These are phyloP conservation scores for Breviolum minutum DNA, from an alignment of 73 alveolate genomes.

Conservation along the genomic window DNA sequence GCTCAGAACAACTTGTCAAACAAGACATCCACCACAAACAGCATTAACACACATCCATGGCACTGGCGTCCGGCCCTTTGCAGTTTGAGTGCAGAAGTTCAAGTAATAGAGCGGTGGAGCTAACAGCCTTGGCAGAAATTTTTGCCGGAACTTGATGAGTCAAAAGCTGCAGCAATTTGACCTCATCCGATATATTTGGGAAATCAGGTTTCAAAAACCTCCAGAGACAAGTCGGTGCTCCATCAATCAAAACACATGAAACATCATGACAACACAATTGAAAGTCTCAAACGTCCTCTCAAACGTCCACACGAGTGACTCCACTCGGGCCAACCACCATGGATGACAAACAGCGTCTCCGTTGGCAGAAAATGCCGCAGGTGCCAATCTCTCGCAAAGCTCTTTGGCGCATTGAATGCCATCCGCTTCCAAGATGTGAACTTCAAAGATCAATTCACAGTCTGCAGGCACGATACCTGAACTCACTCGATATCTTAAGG, in stretches of 20 bases:
- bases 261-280: not conserved
- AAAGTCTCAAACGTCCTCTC: not conserved
- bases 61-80: constrained; percentile 23
- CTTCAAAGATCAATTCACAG: constrained; percentile 56
- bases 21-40: too few relatives aligned
- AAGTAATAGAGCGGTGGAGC: constrained; percentile 52
- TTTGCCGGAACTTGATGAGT: too few relatives aligned
- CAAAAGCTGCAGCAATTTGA: too few relatives aligned
- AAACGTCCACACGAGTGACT: not conserved
- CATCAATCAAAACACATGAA: too few relatives aligned
- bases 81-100: constrained; percentile 61
- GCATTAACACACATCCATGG: not conserved
- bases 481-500: not conserved
- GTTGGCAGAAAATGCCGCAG: not conserved
- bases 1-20: too few relatives aligned
- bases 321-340: constrained; percentile 91
- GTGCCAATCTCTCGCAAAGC: not conserved
- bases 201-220: too few relatives aligned
- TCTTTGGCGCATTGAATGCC: not conserved
- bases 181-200: too few relatives aligned
- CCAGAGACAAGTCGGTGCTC: too few relatives aligned
- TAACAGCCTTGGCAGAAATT: not conserved
- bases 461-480: constrained; percentile 44
- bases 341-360: not conserved
- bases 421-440: constrained; percentile 61